These are phyloP conservation scores for Nothophoma quercina DNA, from an alignment of 2,329 filamentous ascomycete species.

Conservation along the genomic window DNA sequence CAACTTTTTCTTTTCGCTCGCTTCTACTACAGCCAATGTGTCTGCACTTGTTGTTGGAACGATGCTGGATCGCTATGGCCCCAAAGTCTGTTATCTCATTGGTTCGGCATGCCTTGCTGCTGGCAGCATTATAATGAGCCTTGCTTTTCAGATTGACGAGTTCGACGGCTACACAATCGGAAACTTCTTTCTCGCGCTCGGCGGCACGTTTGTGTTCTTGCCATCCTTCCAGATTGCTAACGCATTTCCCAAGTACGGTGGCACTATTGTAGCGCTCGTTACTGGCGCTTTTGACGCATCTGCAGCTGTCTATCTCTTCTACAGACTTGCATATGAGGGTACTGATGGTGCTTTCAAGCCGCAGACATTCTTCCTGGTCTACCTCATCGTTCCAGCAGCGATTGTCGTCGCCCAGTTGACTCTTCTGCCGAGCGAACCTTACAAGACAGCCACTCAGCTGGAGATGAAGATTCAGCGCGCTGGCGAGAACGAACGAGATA, in stretches of 20 bases:
- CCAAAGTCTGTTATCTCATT: constrained; percentile 41
- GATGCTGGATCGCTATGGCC: constrained; percentile 49
- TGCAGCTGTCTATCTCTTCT: constrained; percentile 78
- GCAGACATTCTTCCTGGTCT: constrained; percentile 73
- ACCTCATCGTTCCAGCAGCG: constrained; percentile 72
- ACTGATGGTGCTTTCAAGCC: constrained; percentile 66
- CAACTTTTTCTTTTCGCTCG: constrained; percentile 49
- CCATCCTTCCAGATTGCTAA: constrained; percentile 86
- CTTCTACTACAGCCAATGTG: constrained; percentile 50
- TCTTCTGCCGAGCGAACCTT: constrained; percentile 76
- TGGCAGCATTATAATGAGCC: constrained; percentile 48
- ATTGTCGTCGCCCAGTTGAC: constrained; percentile 73
- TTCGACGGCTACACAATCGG: constrained; percentile 67
- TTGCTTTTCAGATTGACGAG: constrained; percentile 45
- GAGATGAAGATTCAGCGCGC: constrained; percentile 47
- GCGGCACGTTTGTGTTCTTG: constrained; percentile 83
- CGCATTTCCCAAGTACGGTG: constrained; percentile 78
- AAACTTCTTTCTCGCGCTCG: constrained; percentile 78
- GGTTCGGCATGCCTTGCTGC: constrained; percentile 43
- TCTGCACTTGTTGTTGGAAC: constrained; percentile 48
- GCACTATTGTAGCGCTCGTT: constrained; percentile 79
- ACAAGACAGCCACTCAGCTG: constrained; percentile 68
- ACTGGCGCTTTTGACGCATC: constrained; percentile 86
- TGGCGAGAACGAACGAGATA: constrained; percentile 47
- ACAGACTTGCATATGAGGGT: constrained; percentile 73